Percentiles rank a stretch among this genome's conserved stretches.
These are phyloP conservation scores for Pythium chondricola DNA, from an alignment of 352 stramenopile genomes.

Conservation along the genomic window DNA sequence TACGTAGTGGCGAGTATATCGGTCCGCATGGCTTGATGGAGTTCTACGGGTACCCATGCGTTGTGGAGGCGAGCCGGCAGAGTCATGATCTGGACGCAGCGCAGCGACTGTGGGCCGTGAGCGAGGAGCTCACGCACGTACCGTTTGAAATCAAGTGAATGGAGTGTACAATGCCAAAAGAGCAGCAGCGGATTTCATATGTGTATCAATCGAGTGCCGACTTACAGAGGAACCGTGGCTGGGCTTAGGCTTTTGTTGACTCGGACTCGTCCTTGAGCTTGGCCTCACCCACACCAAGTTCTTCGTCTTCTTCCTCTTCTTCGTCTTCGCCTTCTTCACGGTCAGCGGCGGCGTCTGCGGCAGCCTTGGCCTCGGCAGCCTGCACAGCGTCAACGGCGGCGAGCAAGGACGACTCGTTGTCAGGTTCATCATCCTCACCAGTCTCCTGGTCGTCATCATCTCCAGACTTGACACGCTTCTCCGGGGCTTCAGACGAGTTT, in stretches of 20 bases:
- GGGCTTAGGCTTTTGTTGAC: too few species aligned
- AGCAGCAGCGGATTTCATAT: too few species aligned
- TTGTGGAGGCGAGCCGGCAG: constrained; percentile 7
- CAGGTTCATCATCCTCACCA: constrained; percentile 15
- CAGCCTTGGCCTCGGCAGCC: not conserved
- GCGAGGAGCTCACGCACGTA: constrained; percentile 22
- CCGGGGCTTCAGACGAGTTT: constrained; percentile 6
- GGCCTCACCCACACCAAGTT: constrained; percentile 4
- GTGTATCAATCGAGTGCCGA: too few species aligned
- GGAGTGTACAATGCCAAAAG: too few species aligned
- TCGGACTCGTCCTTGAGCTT: constrained; percentile 9
- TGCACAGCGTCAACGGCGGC: not conserved
- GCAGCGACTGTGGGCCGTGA: constrained; percentile 33
- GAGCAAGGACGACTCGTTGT: constrained; percentile 4
- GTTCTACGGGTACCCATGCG: constrained; percentile 3
- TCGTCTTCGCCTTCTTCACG: not conserved
- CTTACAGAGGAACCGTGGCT: too few species aligned
- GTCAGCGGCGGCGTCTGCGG: not conserved
- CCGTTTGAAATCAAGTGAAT: constrained; percentile 3
- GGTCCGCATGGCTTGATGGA: constrained; percentile 5
- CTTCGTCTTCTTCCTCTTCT: constrained; percentile 16
- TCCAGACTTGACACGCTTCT: constrained; percentile 19
- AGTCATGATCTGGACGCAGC: constrained; percentile 22
- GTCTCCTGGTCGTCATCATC: constrained; percentile 21
- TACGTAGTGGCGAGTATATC: constrained; percentile 21